Evolutionary conservation across 345 rosid species (phyloP).

Genomic region (Turnera subulata): DNA sequence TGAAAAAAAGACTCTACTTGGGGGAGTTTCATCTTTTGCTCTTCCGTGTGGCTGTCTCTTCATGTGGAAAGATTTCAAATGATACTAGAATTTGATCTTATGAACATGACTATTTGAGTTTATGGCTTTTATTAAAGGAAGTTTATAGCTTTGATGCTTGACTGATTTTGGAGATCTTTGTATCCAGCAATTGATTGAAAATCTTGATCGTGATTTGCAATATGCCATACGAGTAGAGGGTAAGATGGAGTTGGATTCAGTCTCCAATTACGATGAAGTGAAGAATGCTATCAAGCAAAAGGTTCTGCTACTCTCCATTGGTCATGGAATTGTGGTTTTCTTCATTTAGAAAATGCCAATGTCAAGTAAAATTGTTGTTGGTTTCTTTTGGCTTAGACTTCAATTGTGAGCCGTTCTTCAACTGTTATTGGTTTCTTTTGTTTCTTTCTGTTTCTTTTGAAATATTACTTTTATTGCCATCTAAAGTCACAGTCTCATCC

Average conservation of each 20-base stretch:
- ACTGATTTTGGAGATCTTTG: constrained; percentile 28
- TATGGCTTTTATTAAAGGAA: not conserved
- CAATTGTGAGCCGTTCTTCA: too few species aligned
- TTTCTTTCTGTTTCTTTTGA: too few species aligned
- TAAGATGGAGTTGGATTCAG: constrained; percentile 74
- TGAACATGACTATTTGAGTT: not conserved
- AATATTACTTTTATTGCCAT: too few species aligned
- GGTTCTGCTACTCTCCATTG: constrained; percentile 37
- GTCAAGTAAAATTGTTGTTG: not conserved
- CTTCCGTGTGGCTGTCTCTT: constrained; percentile 1
- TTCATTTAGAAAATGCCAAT: too few species aligned
- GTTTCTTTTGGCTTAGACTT: too few species aligned
- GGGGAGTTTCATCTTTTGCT: too few species aligned
- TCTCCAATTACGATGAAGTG: constrained; percentile 86
- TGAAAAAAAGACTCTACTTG: too few species aligned
- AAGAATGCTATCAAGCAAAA: constrained; percentile 66
- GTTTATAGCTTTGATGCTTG: constrained; percentile 9
- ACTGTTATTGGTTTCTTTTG: too few species aligned
- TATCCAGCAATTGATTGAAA: constrained; percentile 74
- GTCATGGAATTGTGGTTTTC: too few species aligned
- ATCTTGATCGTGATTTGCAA: constrained; percentile 92
- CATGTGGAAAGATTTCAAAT: not conserved
- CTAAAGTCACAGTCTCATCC: too few species aligned
- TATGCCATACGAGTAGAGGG: constrained; percentile 94
- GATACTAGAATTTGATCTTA: not conserved